Conservation (phyloP, 108 stramenopile genomes). For the Asterionellopsis glacialis region DNA sequence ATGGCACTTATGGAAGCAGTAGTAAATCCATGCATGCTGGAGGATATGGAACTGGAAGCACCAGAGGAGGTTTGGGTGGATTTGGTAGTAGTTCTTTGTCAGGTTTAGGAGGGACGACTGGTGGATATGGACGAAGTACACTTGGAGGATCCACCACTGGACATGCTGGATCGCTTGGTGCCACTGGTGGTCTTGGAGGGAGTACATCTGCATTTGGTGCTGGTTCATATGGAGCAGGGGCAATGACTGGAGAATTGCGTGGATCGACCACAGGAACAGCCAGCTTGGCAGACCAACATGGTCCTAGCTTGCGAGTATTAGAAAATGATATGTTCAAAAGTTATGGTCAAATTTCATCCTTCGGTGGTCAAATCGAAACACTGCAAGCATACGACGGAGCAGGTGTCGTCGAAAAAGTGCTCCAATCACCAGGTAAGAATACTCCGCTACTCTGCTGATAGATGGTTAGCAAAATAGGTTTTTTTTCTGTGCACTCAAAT, state of each 20-base stretch:
- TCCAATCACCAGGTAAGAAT: constrained; percentile 28
- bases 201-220: constrained; percentile 1
- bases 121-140: constrained; percentile 2
- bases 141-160: background rate
- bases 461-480: too few relatives aligned
- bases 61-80: constrained; percentile 3
- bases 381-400: constrained; percentile 33
- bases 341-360: constrained; percentile 20
- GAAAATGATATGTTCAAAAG: constrained; percentile 28
- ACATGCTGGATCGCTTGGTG: too few relatives aligned
- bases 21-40: background rate
- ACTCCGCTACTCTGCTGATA: too few relatives aligned
- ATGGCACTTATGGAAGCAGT: background rate
- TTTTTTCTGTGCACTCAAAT: too few relatives aligned
- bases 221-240: constrained; percentile 2
- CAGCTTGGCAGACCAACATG: constrained; percentile 23
- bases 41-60: constrained; percentile 1
- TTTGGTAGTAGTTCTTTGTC: background rate
- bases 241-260: constrained; percentile 11
- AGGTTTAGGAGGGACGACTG: constrained; percentile 3
- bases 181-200: constrained; percentile 9
- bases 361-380: constrained; percentile 34
- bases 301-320: constrained; percentile 13
- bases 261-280: constrained; percentile 10
- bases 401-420: constrained; percentile 22